Base-by-base conservation (phyloP, 768 basidiomycete genomes). In the Pholiota microspora region DNA sequence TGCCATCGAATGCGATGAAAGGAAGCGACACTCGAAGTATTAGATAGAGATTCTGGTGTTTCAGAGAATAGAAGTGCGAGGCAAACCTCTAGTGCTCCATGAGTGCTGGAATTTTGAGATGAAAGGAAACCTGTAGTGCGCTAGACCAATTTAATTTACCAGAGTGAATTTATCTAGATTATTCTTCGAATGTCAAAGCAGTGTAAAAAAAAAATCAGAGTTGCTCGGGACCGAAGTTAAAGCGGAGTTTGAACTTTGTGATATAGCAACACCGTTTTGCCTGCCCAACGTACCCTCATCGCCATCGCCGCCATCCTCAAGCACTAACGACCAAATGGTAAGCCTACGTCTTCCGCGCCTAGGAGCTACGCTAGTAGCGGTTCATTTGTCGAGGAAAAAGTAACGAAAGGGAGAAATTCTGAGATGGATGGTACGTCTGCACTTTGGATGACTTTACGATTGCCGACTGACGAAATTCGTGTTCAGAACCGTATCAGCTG, bases 401-500 rank as follows among this genome's bases (percentile, higher is more conserved):
- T 47, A 32, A 24, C 42, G 45, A 44, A 23, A 27, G 12, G 27
- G 45, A 25, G 12, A 29, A 52, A 40, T 57, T 66, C 66, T 64
- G 68, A 49, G 78, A 74, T 81, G 79, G 80, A 83, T 84, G 82
- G 79, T 68, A 64, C 70, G 81, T 78, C 54, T 61, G 61, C 48
- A 2, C 0, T 63, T 51, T 59, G 64, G 81, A 81, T 82, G 65
- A 67, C 63, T 34, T 60, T 63, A 6, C 18, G 29, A 36, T 25
- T 45, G 24, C 31, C 8, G 21, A 29, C 49, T 50, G 45, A 57
- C 16, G 35, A 34, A 40, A 21, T 45, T 15, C 16, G 25, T 8
- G 42, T 42, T 45, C 45, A 68, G 67, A 66, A 62, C 66, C 59
- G 67, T 61, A 58, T 58, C 66, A 65, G 67, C 55, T 50, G 31